A percentile compares a stretch with the other conserved stretches of the same genome.
phyloP scores from a whole-genome alignment of 768 basidiomycete genomes.

The Phylloporus rhodoxanthus region DNA sequence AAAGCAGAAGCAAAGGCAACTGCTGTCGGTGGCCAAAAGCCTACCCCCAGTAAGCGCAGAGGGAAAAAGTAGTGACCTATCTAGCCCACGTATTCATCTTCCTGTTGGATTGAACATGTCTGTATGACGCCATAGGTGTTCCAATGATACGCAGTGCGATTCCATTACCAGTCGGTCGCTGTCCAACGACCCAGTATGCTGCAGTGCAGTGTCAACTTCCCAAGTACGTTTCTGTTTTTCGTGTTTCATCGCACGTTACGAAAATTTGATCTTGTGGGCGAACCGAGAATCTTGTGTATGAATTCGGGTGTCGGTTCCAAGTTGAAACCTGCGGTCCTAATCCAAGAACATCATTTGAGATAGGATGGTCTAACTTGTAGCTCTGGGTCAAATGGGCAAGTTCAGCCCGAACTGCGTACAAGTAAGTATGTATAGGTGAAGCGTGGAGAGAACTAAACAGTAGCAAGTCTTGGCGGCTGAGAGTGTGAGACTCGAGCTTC shows the following conservation, averaged over 20 bases:
- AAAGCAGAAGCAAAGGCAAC: constrained; percentile 14
- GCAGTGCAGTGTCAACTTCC: background rate
- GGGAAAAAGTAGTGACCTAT: constrained; percentile 18
- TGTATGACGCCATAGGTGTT: background rate
- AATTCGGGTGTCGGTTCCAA: too few species aligned
- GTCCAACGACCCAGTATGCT: background rate
- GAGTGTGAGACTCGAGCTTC: too few species aligned
- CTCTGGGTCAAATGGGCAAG: too few species aligned
- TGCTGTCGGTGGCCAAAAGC: constrained; percentile 14
- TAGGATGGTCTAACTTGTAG: too few species aligned
- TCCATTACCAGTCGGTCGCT: background rate
- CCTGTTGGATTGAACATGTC: background rate
- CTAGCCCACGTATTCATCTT: background rate
- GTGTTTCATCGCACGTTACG: background rate
- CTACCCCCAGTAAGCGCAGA: constrained; percentile 25
- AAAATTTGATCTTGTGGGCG: background rate
- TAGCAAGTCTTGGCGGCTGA: too few species aligned
- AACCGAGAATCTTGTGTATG: background rate
- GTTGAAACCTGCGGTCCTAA: too few species aligned
- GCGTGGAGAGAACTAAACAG: too few species aligned
- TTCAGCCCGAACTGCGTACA: too few species aligned
- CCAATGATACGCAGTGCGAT: background rate
- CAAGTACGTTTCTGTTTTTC: background rate
- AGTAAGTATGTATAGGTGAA: too few species aligned
- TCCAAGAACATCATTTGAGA: too few species aligned